A percentile compares a stretch with the other conserved stretches of the same genome.
Evolutionary conservation across 164 flowering plant species (phyloP).

Genomic region (Hamamelis virginiana): DNA sequence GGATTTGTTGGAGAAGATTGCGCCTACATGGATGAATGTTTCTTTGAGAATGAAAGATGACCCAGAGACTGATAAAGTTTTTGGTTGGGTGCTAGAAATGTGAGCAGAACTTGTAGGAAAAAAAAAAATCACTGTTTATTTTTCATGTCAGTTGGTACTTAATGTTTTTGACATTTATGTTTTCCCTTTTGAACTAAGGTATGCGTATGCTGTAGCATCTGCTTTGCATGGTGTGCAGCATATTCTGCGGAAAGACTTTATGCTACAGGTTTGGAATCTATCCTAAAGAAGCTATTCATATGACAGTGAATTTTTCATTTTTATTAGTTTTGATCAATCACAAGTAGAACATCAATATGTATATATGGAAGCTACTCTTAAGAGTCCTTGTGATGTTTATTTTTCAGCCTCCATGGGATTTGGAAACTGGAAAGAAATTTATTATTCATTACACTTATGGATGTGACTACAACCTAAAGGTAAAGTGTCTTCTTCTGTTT

Average conservation of each 20-base stretch:
- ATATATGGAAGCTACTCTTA: background rate
- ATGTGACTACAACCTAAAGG: slow-evolving; percentile 85
- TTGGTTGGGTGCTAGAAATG: slow-evolving; percentile 99
- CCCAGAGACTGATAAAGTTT: slow-evolving; percentile 78
- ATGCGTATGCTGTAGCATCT: slow-evolving; percentile 77
- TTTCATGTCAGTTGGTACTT: background rate
- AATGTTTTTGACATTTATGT: background rate
- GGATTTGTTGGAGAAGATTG: slow-evolving; percentile 72
- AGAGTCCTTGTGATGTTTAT: background rate
- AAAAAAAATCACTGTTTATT: background rate
- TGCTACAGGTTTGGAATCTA: slow-evolving; percentile 72
- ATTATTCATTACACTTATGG: slow-evolving; percentile 94
- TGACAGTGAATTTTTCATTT: background rate
- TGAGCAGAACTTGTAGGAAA: slow-evolving; percentile 31
- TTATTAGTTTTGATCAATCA: background rate
- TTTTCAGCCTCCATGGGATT: slow-evolving; percentile 95
- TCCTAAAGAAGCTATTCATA: background rate
- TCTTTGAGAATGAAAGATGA: slow-evolving; percentile 90
- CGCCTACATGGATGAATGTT: slow-evolving; percentile 97
- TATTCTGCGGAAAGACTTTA: slow-evolving; percentile 88
- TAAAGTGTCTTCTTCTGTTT: slow-evolving; percentile 19
- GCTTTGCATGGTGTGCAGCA: slow-evolving; percentile 89
- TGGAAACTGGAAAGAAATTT: slow-evolving; percentile 48
- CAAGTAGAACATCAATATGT: background rate
- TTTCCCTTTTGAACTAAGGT: slow-evolving; percentile 28